These are phyloP conservation scores for Pleomassaria siparia DNA, from an alignment of 2,329 filamentous ascomycete species.

Conservation along the genomic window DNA sequence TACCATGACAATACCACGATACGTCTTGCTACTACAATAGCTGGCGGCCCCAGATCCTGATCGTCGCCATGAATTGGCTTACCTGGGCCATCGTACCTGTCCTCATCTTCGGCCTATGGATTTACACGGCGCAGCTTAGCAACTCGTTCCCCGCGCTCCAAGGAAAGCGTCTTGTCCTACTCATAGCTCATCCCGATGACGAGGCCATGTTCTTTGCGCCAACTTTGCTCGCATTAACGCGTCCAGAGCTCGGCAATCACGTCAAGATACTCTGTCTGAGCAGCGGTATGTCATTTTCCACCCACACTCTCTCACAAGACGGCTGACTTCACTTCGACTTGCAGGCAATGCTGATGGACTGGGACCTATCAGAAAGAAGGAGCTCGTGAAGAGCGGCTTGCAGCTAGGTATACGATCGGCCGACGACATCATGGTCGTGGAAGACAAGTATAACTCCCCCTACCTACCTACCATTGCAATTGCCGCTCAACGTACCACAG, in stretches of 20 bases:
- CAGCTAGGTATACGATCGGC: constrained; percentile 72
- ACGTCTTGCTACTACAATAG: neutral
- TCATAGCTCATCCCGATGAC: constrained; percentile 97
- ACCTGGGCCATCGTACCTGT: constrained; percentile 44
- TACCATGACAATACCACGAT: constrained; percentile 1
- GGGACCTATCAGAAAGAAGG: constrained; percentile 77
- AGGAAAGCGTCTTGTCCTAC: constrained; percentile 84
- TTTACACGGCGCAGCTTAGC: constrained; percentile 50
- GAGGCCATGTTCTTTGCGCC: constrained; percentile 99
- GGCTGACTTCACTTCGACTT: neutral
- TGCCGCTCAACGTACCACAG: constrained; percentile 30
- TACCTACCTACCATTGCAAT: constrained; percentile 4
- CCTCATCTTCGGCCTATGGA: constrained; percentile 48
- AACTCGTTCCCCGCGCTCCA: constrained; percentile 64
- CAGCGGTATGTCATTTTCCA: constrained; percentile 58
- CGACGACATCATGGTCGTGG: constrained; percentile 83
- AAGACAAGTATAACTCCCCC: constrained; percentile 61
- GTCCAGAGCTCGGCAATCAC: constrained; percentile 79
- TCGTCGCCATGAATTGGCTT: constrained; percentile 44
- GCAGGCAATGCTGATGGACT: constrained; percentile 82
- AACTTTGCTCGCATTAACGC: constrained; percentile 79
- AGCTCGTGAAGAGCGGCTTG: constrained; percentile 79
- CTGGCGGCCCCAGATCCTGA: neutral
- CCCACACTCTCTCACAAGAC: neutral
- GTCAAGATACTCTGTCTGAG: constrained; percentile 93